A percentile compares a stretch with the other conserved stretches of the same genome.
Conservation (phyloP, 179 eudicot genomes). For the Sideroxylon spinosum region DNA sequence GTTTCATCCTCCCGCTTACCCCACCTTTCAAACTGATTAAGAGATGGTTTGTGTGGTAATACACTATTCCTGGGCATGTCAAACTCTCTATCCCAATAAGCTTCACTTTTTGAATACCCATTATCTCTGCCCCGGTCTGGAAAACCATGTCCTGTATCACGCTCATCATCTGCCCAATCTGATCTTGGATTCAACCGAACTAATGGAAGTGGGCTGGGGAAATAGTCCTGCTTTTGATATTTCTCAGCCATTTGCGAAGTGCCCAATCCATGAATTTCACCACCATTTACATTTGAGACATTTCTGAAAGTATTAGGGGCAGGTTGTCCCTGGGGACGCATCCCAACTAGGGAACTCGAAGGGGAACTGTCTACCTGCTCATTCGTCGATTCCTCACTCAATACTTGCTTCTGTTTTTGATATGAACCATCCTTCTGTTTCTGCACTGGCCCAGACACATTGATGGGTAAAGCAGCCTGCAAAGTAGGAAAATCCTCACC, state of each 20-base stretch:
- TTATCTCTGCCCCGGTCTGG: conserved; percentile 50
- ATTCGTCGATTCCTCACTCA: conserved; percentile 36
- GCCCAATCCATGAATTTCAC: conserved; percentile 32
- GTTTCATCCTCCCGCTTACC: conserved; percentile 56
- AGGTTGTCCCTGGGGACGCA: conserved; percentile 45
- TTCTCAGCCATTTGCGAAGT: conserved; percentile 36
- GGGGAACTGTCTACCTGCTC: conserved; percentile 38
- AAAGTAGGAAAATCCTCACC: conserved; percentile 97
- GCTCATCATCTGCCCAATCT: conserved; percentile 99
- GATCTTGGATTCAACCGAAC: conserved; percentile 74
- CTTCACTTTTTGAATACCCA: conserved; percentile 55
- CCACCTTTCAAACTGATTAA: conserved; percentile 50
- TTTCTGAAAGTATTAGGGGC: conserved; percentile 27
- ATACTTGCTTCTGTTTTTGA: conserved; percentile 50
- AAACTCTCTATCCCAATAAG: conserved; percentile 79
- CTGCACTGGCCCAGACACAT: conserved; percentile 45
- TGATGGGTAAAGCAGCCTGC: conserved; percentile 61
- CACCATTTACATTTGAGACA: conserved; percentile 25
- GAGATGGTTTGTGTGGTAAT: conserved; percentile 57
- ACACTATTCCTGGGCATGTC: conserved; percentile 64
- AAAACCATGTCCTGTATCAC: conserved; percentile 83
- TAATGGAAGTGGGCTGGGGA: conserved; percentile 68
- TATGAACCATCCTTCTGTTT: conserved; percentile 61
- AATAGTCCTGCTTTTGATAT: conserved; percentile 45
- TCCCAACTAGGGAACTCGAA: conserved; percentile 34